phyloP scores from a whole-genome alignment of 2,329 filamentous ascomycete genomes.

The Verticillium klebahnii region DNA sequence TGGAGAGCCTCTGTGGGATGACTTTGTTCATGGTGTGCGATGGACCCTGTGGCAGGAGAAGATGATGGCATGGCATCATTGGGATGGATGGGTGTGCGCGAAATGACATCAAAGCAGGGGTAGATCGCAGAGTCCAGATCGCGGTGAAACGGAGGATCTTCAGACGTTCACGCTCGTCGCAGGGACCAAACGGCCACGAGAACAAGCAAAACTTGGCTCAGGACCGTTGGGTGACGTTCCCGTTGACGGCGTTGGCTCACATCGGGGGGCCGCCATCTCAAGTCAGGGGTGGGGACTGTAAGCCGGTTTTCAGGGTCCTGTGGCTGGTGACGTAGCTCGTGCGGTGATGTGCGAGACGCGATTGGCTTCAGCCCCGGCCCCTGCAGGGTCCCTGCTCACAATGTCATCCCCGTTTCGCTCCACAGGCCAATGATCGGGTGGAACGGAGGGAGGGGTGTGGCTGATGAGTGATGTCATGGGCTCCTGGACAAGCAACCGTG shows the following conservation, averaged over 20 bases:
- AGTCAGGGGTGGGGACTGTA: neutral
- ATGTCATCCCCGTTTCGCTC: neutral
- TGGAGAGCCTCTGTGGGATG: neutral
- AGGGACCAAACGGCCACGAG: neutral
- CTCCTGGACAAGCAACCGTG: neutral
- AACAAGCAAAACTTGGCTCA: neutral
- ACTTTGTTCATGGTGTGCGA: neutral
- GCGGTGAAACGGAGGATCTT: neutral
- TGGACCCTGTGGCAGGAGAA: neutral
- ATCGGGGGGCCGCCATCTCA: neutral
- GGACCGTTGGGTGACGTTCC: neutral
- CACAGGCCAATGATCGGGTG: neutral
- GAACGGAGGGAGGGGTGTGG: neutral
- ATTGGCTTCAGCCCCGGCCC: neutral
- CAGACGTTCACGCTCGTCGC: neutral
- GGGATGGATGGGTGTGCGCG: neutral
- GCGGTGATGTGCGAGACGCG: too few relatives aligned
- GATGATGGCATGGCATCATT: slow-evolving; percentile 2
- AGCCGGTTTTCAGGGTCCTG: slow-evolving; percentile 6
- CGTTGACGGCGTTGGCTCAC: neutral
- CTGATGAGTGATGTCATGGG: slow-evolving; percentile 3
- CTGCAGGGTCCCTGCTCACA: neutral
- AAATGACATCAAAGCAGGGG: slow-evolving; percentile 2
- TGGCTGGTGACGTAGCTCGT: slow-evolving; percentile 4
- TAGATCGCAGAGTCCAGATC: neutral